Conservation (phyloP, 306 rosid species). For the Ochetophila trinervis region DNA sequence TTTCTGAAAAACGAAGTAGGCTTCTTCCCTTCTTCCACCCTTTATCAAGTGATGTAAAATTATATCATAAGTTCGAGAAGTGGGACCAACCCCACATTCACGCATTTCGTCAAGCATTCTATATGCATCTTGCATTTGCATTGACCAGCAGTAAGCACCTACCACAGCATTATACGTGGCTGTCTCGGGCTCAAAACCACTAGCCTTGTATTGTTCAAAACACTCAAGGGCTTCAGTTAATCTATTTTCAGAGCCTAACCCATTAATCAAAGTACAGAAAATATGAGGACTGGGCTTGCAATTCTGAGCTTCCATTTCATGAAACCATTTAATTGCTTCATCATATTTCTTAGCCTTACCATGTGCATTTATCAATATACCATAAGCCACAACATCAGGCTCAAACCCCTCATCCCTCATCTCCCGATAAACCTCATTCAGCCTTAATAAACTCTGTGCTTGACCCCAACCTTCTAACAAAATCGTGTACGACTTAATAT, state of each 20-base stretch:
- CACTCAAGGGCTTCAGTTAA: slow-evolving; percentile 64
- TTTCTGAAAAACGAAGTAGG: slow-evolving; percentile 52
- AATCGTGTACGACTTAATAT: slow-evolving; percentile 71
- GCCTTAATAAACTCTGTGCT: slow-evolving; percentile 51
- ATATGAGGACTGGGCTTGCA: slow-evolving; percentile 65
- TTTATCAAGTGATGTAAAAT: slow-evolving; percentile 66
- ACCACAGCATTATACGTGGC: slow-evolving; percentile 85
- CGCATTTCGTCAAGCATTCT: slow-evolving; percentile 60
- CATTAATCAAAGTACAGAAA: slow-evolving; percentile 72
- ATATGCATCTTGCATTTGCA: slow-evolving; percentile 50
- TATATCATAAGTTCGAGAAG: slow-evolving; percentile 71
- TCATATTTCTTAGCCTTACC: slow-evolving; percentile 60
- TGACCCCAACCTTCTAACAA: slow-evolving; percentile 89
- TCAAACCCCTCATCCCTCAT: slow-evolving; percentile 66
- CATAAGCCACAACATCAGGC: slow-evolving; percentile 73
- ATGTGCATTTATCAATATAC: slow-evolving; percentile 69
- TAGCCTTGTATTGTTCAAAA: slow-evolving; percentile 45
- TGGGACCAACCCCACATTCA: slow-evolving; percentile 56
- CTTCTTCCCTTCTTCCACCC: slow-evolving; percentile 54
- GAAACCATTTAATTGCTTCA: slow-evolving; percentile 57
- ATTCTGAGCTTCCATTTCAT: slow-evolving; percentile 51
- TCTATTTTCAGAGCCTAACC: slow-evolving; percentile 73
- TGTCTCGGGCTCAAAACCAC: slow-evolving; percentile 52
- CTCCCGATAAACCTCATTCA: slow-evolving; percentile 73
- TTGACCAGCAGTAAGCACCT: slow-evolving; percentile 79